These are phyloP conservation scores for Discostella stelligeroides DNA, from an alignment of 108 stramenopile genomes.

Conservation along the genomic window DNA sequence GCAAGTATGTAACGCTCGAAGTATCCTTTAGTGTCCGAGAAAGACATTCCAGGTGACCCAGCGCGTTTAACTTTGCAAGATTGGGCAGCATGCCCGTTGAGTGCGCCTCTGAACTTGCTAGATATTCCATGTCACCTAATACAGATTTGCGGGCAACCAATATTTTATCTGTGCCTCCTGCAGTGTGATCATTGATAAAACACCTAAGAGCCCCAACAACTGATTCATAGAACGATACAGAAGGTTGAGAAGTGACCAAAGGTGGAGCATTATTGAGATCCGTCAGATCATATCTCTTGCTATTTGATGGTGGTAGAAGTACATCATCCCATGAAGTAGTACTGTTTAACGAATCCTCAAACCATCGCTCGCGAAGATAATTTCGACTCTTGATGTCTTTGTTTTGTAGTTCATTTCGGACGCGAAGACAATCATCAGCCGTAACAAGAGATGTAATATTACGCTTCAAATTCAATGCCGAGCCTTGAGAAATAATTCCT, in stretches of 20 bases:
- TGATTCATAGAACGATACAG: constrained; percentile 35
- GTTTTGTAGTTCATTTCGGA: constrained; percentile 17
- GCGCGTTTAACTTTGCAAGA: constrained; percentile 32
- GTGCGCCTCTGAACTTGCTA: constrained; percentile 43
- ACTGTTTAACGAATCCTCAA: constrained; percentile 55
- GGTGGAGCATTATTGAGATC: background rate
- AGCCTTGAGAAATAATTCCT: constrained; percentile 51
- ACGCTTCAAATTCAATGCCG: constrained; percentile 59
- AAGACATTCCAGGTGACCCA: constrained; percentile 24
- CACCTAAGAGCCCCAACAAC: constrained; percentile 26
- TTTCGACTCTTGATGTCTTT: constrained; percentile 1
- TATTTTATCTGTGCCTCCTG: constrained; percentile 25
- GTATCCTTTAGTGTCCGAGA: constrained; percentile 28
- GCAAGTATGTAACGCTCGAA: constrained; percentile 2
- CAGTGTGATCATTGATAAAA: constrained; percentile 27
- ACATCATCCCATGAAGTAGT: constrained; percentile 40
- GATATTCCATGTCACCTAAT: constrained; percentile 30
- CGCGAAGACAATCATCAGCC: constrained; percentile 21
- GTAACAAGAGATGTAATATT: constrained; percentile 33
- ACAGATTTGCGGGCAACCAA: constrained; percentile 33
- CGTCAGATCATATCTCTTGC: background rate
- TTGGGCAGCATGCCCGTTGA: constrained; percentile 23
- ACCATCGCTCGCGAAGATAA: constrained; percentile 66
- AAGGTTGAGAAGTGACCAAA: background rate
- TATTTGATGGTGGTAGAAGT: constrained; percentile 21